These are phyloP conservation scores for Nematodospora anomalae DNA, from an alignment of 1,139 yeast species.

Conservation along the genomic window DNA sequence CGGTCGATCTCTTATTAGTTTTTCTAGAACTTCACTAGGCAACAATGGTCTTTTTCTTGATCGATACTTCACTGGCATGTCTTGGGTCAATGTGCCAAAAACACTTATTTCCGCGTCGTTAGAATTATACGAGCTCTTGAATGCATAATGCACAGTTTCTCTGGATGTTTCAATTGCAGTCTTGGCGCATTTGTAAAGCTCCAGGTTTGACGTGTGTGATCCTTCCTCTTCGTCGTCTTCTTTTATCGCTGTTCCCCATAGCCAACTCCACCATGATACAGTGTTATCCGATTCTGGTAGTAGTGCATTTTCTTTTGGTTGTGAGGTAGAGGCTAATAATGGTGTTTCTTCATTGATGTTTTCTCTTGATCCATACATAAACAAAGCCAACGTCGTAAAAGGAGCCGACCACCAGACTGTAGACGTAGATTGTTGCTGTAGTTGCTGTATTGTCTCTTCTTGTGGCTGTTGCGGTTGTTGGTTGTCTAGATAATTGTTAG, in stretches of 20 bases:
- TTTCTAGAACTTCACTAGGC: conserved; percentile 40
- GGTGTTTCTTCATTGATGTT: conserved; percentile 14
- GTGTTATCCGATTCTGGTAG: background rate
- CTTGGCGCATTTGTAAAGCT: conserved; percentile 36
- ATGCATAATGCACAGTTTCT: conserved; percentile 38
- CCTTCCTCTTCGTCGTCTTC: conserved; percentile 19
- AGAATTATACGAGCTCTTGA: conserved; percentile 23
- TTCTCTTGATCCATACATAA: background rate
- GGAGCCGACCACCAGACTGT: background rate
- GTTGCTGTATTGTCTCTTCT: background rate
- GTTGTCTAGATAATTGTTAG: background rate
- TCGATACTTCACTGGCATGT: conserved; percentile 38
- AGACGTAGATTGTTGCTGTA: background rate
- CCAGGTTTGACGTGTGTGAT: conserved; percentile 19
- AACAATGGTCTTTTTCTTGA: conserved; percentile 35
- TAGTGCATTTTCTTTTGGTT: conserved; percentile 1
- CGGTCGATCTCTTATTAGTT: conserved; percentile 7
- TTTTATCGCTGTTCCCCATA: conserved; percentile 14
- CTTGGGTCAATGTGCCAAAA: conserved; percentile 39
- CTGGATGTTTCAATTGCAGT: conserved; percentile 34
- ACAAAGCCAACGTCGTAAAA: background rate
- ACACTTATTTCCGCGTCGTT: conserved; percentile 36
- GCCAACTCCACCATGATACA: conserved; percentile 27
- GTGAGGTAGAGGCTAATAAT: conserved; percentile 7
- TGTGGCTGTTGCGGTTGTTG: background rate